Evolutionary conservation across 139 green algal genomes (phyloP).

Genomic region (Haematococcus sp.): DNA sequence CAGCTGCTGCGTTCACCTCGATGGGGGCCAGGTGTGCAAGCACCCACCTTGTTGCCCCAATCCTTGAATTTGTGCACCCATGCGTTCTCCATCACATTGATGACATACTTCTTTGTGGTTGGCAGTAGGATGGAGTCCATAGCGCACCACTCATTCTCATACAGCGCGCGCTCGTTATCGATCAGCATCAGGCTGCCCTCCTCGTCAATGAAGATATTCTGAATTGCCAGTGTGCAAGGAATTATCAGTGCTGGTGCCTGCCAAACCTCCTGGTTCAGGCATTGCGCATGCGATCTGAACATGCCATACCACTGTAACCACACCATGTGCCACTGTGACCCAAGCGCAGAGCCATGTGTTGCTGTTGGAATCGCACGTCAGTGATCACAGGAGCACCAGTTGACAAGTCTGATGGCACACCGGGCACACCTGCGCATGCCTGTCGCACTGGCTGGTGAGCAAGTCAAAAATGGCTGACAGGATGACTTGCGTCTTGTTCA

Average conservation of each 20-base stretch:
- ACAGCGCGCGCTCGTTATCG: slow-evolving; percentile 43
- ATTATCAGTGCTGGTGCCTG: too few species aligned
- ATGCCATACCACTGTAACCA: too few species aligned
- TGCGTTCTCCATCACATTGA: slow-evolving; percentile 51
- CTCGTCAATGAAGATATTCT: slow-evolving; percentile 36
- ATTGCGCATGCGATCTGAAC: too few species aligned
- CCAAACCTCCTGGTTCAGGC: too few species aligned
- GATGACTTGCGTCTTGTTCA: slow-evolving; percentile 41
- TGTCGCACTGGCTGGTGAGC: slow-evolving; percentile 39
- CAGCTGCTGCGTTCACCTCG: too few species aligned
- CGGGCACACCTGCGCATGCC: slow-evolving; percentile 35
- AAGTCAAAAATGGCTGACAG: slow-evolving; percentile 39
- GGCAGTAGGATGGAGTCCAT: slow-evolving; percentile 36
- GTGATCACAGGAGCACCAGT: too few species aligned
- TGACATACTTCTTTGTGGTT: slow-evolving; percentile 41
- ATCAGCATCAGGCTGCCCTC: slow-evolving; percentile 35
- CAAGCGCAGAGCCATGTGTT: too few species aligned
- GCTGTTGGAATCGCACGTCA: too few species aligned
- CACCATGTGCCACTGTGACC: too few species aligned
- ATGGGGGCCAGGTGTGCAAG: too few species aligned
- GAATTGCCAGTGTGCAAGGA: background rate
- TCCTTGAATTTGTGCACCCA: slow-evolving; percentile 46
- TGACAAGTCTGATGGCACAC: too few species aligned
- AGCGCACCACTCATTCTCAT: slow-evolving; percentile 33
- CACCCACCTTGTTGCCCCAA: slow-evolving; percentile 42